Conservation (phyloP, 768 basidiomycete genomes). For the Boletus rex-veris region DNA sequence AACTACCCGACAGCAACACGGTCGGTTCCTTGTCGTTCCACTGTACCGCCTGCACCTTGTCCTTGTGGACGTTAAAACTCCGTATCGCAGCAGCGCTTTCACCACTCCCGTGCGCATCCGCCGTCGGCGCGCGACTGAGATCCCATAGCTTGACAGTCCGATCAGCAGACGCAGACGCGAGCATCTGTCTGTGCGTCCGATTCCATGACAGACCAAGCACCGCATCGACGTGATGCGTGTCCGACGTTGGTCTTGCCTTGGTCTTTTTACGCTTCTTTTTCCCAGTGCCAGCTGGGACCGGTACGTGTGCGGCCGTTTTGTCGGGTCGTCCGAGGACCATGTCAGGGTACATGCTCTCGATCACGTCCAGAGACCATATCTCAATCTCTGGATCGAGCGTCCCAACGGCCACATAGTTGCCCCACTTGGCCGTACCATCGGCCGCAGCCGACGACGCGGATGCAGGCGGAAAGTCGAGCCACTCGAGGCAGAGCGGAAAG, state of each 20-base stretch:
- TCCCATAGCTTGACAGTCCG: slow-evolving; percentile 98
- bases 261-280: slow-evolving; percentile 95
- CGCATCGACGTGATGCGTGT: slow-evolving; percentile 86
- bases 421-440: slow-evolving; percentile 41
- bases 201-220: slow-evolving; percentile 96
- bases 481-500: slow-evolving; percentile 97
- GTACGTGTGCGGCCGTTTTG: slow-evolving; percentile 73
- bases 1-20: slow-evolving; percentile 89
- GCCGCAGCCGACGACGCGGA: slow-evolving; percentile 39
- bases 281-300: slow-evolving; percentile 80
- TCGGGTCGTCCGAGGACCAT: slow-evolving; percentile 89
- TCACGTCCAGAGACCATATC: slow-evolving; percentile 93
- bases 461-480: slow-evolving; percentile 92
- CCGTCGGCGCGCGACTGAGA: slow-evolving; percentile 63
- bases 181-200: slow-evolving; percentile 77
- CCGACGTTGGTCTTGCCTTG: slow-evolving; percentile 57
- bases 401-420: slow-evolving; percentile 94
- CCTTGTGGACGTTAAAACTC: slow-evolving; percentile 82
- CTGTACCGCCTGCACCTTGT: slow-evolving; percentile 94
- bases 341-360: slow-evolving; percentile 93
- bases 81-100: slow-evolving; percentile 59
- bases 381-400: slow-evolving; percentile 98
- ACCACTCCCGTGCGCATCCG: slow-evolving; percentile 43
- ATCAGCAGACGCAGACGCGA: slow-evolving; percentile 92
- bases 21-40: slow-evolving; percentile 91